Percentiles rank a stretch among this genome's conserved stretches.
These are phyloP conservation scores for Neopestalotiopsis sp. DNA, from an alignment of 2,329 filamentous ascomycete species.

Conservation along the genomic window DNA sequence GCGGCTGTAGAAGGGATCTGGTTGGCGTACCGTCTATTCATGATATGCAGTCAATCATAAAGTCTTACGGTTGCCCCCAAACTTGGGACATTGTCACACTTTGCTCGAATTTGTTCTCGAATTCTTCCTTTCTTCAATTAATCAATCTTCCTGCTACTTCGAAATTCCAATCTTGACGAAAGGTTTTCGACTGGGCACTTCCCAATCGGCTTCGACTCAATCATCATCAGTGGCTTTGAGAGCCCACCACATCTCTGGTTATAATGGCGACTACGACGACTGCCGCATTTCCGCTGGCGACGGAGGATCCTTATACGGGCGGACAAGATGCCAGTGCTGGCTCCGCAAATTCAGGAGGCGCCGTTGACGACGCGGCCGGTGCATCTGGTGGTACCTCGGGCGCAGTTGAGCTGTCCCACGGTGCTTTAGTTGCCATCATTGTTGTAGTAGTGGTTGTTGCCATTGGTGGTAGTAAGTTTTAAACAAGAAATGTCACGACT, in stretches of 20 bases:
- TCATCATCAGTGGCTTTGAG: conserved; percentile 23
- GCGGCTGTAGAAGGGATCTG: conserved; percentile 8
- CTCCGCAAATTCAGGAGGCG: conserved; percentile 37
- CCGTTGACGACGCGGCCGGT: conserved; percentile 62
- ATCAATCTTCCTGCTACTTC: background rate
- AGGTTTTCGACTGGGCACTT: background rate
- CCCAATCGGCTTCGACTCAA: background rate
- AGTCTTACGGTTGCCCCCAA: conserved; percentile 6
- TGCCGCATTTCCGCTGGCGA: conserved; percentile 49
- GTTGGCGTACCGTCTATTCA: conserved; percentile 2
- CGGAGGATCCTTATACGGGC: conserved; percentile 43
- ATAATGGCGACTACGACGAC: conserved; percentile 47
- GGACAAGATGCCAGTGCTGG: conserved; percentile 40
- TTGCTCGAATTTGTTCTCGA: background rate
- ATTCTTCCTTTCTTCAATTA: background rate
- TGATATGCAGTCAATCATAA: conserved; percentile 11
- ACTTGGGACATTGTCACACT: background rate
- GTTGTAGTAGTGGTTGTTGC: conserved; percentile 71
- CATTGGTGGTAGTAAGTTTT: conserved; percentile 69
- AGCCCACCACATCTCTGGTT: conserved; percentile 28
- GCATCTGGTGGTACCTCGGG: conserved; percentile 68
- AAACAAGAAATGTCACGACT: background rate
- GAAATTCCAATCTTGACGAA: conserved; percentile 22
- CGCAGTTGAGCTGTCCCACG: conserved; percentile 68
- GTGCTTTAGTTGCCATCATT: conserved; percentile 76